Evolutionary conservation across 2,329 filamentous ascomycete genomes (phyloP), one percentile per base, ranked within the genome.

Genomic region (Stagonosporopsis tanaceti): DNA sequence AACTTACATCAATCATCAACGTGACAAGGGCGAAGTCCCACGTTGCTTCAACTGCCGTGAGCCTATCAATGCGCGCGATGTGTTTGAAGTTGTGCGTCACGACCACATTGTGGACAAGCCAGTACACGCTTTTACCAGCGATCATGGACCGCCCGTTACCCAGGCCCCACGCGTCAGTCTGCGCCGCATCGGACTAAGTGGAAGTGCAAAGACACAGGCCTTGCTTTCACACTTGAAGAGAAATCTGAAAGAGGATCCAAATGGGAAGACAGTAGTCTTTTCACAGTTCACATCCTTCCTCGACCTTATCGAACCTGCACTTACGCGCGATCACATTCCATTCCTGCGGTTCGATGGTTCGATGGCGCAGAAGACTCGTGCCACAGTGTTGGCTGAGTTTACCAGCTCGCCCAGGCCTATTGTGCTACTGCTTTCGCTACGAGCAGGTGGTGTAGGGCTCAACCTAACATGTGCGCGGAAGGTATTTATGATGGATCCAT

Each of bases 401-500:
- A 81, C 75, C 0, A 59, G 81, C 0, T 79, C 30, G 55, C 70
- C 61, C 2, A 86, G 84, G 46, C 91, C 92, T 24, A 85, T 85
- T 2, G 86, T 99, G 1, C 80, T 99, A 4, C 82, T 99, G 1
- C 85, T 99, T 48, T 94, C 89, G 67, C 81, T 99, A 53, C 85
- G 92, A 20, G 95, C 96, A 0, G 95, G 96, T 4, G 96, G 95
- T 24, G 95, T 99, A 0, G 95, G 95, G 0, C 82, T 99, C 40
- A 99, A 99, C 72, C 78, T 99, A 60, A 98, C 94, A 0, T 89
- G 88, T 64, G 95, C 95, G 6, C 92, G 89, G 62, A 83, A 91
- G 51, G 96, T 99, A 5, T 99, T 90, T 79, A 96, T 99, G 91
- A 98, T 99, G 95, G 95, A 99, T 76, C 95, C 95, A 0, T 99